These are phyloP conservation scores for Pseudogymnoascus sp. DNA, from an alignment of 2,329 filamentous ascomycete species.

Conservation along the genomic window DNA sequence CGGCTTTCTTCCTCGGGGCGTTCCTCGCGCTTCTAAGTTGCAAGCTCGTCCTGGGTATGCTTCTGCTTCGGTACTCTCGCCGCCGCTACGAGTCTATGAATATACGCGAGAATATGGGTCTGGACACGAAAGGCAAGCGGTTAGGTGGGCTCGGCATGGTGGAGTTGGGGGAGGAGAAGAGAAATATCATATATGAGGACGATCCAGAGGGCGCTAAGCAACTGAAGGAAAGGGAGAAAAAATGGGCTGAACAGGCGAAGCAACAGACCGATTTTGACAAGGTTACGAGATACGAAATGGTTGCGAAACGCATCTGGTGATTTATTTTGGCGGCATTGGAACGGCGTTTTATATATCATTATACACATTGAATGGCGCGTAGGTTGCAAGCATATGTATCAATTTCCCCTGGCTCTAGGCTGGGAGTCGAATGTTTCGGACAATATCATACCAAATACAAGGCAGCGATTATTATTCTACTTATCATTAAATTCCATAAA, in stretches of 20 bases:
- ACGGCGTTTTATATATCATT: conserved; percentile 5
- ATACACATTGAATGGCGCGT: neutral
- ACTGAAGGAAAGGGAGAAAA: conserved; percentile 55
- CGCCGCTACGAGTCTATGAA: conserved; percentile 73
- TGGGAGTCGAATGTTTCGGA: neutral
- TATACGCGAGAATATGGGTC: conserved; percentile 51
- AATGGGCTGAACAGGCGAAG: conserved; percentile 51
- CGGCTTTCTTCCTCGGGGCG: conserved; percentile 73
- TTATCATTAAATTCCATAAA: neutral
- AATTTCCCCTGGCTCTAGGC: neutral
- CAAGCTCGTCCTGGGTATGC: conserved; percentile 84
- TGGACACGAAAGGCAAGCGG: conserved; percentile 64
- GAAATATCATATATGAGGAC: conserved; percentile 79
- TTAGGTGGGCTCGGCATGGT: conserved; percentile 77
- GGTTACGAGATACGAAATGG: conserved; percentile 84
- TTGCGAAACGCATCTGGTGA: conserved; percentile 92
- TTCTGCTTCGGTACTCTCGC: conserved; percentile 70
- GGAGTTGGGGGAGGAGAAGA: conserved; percentile 81
- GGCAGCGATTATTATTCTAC: neutral
- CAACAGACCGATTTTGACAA: conserved; percentile 54
- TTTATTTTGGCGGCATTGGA: conserved; percentile 2
- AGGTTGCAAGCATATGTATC: neutral
- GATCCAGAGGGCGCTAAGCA: conserved; percentile 62
- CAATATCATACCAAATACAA: neutral
- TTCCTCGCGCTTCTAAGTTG: conserved; percentile 79